phyloP scores from a whole-genome alignment of 768 basidiomycete genomes.

The Panaeolus cyanescens region DNA sequence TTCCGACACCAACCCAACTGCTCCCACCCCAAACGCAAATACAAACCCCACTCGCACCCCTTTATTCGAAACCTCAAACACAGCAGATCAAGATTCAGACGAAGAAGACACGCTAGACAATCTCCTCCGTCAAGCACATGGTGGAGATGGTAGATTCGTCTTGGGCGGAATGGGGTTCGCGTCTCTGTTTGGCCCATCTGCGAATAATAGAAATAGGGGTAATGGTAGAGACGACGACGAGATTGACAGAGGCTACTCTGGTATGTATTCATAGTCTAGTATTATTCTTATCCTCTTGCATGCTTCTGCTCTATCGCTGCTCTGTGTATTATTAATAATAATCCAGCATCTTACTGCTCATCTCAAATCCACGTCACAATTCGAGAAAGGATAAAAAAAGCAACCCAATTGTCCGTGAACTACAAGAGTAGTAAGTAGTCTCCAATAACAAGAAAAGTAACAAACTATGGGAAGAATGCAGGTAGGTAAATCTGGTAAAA shows the following conservation, averaged over 20 bases:
- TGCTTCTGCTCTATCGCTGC: background rate
- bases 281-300: background rate
- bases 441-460: background rate
- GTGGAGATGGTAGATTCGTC: background rate
- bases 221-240: constrained; percentile 7
- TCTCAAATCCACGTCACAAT: too few relatives aligned
- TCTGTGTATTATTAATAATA: background rate
- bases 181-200: background rate
- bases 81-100: background rate
- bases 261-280: constrained; percentile 58
- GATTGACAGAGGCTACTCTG: constrained; percentile 39
- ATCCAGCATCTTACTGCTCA: too few relatives aligned
- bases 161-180: background rate
- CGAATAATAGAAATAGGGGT: background rate
- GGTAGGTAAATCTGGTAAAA: background rate
- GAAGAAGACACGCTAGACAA: background rate
- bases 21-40: background rate
- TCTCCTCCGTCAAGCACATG: background rate
- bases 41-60: background rate
- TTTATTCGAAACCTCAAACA: background rate
- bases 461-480: background rate
- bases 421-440: background rate
- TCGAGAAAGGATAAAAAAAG: background rate
- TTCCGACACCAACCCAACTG: background rate
- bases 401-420: background rate